A percentile compares a stretch with the other conserved stretches of the same genome.
These are phyloP conservation scores for Lipomyces orientalis DNA, from an alignment of 805 yeast genomes.

Conservation along the genomic window DNA sequence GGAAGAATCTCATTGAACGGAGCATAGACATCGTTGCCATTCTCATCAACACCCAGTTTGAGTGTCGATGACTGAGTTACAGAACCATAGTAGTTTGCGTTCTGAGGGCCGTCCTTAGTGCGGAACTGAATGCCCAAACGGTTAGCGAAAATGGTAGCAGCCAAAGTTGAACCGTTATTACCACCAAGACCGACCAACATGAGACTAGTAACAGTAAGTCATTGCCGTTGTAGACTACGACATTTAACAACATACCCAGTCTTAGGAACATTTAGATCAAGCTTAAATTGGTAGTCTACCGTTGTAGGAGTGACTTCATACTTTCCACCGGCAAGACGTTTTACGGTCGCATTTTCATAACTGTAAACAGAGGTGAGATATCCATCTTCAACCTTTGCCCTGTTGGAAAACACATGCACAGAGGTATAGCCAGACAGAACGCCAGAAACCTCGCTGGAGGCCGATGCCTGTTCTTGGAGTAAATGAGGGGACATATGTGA, in stretches of 20 bases:
- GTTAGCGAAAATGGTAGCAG: constrained; percentile 85
- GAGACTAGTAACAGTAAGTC: constrained; percentile 52
- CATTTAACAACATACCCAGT: constrained; percentile 52
- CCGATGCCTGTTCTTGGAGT: constrained; percentile 38
- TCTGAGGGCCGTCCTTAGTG: constrained; percentile 76
- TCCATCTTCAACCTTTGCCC: constrained; percentile 54
- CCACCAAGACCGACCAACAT: constrained; percentile 96
- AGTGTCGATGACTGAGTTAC: constrained; percentile 92
- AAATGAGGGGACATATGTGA: constrained; percentile 48
- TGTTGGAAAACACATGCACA: constrained; percentile 61
- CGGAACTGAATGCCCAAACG: constrained; percentile 76
- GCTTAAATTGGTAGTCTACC: constrained; percentile 81
- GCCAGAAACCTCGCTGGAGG: constrained; percentile 42
- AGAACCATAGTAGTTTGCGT: constrained; percentile 89
- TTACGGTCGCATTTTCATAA: constrained; percentile 67
- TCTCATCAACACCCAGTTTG: constrained; percentile 81
- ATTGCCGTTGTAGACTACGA: background rate
- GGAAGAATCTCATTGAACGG: constrained; percentile 92
- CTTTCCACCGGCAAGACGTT: constrained; percentile 40
- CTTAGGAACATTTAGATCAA: constrained; percentile 80
- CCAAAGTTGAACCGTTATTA: constrained; percentile 91
- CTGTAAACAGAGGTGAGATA: constrained; percentile 62
- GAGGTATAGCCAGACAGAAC: constrained; percentile 50
- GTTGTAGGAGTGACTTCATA: constrained; percentile 71
- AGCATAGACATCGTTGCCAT: constrained; percentile 86